Conservation (phyloP, 768 basidiomycete genomes). For the Lentinula guzmanii region DNA sequence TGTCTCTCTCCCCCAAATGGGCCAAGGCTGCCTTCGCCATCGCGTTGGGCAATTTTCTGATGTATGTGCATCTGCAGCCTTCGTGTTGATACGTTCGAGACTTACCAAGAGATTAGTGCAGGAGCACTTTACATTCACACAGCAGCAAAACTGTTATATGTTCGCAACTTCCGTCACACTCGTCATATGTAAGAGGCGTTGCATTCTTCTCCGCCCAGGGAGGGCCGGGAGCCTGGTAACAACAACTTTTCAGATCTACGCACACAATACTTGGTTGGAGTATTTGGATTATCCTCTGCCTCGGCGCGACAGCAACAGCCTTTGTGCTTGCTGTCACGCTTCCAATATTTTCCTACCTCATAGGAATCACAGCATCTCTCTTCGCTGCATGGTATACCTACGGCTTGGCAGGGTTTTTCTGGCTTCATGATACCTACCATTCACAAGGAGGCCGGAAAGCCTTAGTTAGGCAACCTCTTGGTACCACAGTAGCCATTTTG, state of each 20-base stretch:
- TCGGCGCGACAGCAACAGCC: conserved; percentile 31
- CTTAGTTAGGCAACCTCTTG: conserved; percentile 25
- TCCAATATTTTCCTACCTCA: conserved; percentile 50
- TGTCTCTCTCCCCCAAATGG: conserved; percentile 44
- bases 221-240: not conserved
- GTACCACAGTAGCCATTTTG: conserved; percentile 29
- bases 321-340: conserved; percentile 45
- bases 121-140: conserved; percentile 44
- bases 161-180: conserved; percentile 43
- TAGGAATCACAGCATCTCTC: conserved; percentile 45
- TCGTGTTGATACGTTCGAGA: not conserved
- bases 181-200: conserved; percentile 25
- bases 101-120: conserved; percentile 20
- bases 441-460: conserved; percentile 28
- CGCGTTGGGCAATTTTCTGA: conserved; percentile 44
- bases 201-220: not conserved
- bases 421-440: conserved; percentile 43
- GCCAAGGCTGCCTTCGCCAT: conserved; percentile 44
- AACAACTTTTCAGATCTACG: conserved; percentile 20
- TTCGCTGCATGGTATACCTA: conserved; percentile 60
- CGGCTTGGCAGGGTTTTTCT: conserved; percentile 48
- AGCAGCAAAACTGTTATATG: conserved; percentile 47
- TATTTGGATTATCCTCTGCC: conserved; percentile 38
- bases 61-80: conserved; percentile 23
- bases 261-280: conserved; percentile 47